Percentiles rank a stretch among this genome's conserved stretches.
These are phyloP conservation scores for Epichloe uncinata DNA, from an alignment of 2,329 filamentous ascomycete species.

Conservation along the genomic window DNA sequence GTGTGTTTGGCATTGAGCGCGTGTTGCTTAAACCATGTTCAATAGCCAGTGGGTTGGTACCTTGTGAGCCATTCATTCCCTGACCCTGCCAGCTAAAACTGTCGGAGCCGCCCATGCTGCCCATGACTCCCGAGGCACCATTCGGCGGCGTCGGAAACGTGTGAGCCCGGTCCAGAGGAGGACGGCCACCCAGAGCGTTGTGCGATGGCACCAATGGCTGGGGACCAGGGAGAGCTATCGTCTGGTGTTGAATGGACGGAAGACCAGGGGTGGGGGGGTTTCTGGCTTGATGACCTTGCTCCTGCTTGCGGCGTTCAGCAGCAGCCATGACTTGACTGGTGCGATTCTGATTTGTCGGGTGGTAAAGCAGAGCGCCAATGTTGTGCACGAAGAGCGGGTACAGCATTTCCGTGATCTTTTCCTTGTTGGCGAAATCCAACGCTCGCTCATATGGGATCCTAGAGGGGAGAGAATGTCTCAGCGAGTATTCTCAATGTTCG, in stretches of 20 bases:
- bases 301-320: slow-evolving; percentile 62
- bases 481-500: slow-evolving; percentile 1
- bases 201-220: slow-evolving; percentile 50
- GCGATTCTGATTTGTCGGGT: slow-evolving; percentile 75
- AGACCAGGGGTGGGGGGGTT: slow-evolving; percentile 39
- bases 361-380: slow-evolving; percentile 85
- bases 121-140: slow-evolving; percentile 76
- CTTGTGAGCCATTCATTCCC: slow-evolving; percentile 48
- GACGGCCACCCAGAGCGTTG: slow-evolving; percentile 53
- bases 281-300: slow-evolving; percentile 52
- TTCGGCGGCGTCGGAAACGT: slow-evolving; percentile 91
- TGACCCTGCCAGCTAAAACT: slow-evolving; percentile 66
- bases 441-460: slow-evolving; percentile 98
- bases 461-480: slow-evolving; percentile 12
- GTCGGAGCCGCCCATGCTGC: slow-evolving; percentile 58
- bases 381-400: slow-evolving; percentile 98
- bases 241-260: slow-evolving; percentile 55
- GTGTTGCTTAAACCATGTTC: slow-evolving; percentile 65
- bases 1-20: slow-evolving; percentile 81
- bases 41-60: slow-evolving; percentile 62
- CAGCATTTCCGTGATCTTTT: slow-evolving; percentile 91
- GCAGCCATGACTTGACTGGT: slow-evolving; percentile 82
- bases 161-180: slow-evolving; percentile 69
- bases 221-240: slow-evolving; percentile 46
- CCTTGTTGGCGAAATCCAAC: slow-evolving; percentile 98